Conservation (phyloP, 768 basidiomycete genomes). For the Pleurotus sapidus region DNA sequence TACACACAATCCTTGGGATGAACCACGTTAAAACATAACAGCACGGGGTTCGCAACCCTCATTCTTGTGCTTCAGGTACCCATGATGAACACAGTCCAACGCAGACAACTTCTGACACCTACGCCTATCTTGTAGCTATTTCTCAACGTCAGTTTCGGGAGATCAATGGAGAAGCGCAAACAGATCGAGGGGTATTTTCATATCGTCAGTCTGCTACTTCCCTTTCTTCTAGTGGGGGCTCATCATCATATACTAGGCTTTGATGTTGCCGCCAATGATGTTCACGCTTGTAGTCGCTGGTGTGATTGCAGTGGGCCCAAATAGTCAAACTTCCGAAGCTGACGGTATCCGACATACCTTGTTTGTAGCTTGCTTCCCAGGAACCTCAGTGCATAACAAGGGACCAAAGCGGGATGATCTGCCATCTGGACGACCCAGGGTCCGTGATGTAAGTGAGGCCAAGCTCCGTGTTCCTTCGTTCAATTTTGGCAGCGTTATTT, state of each 20-base stretch:
- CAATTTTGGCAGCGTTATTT: no score
- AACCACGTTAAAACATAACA: not conserved
- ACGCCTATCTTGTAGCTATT: not conserved
- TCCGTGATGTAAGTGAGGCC: not conserved
- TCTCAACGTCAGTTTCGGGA: not conserved
- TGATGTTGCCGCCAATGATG: not conserved
- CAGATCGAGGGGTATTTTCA: not conserved
- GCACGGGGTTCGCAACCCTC: not conserved
- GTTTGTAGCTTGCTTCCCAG: not conserved
- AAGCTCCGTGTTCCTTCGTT: no score
- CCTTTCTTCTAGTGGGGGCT: not conserved
- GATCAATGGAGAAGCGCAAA: not conserved
- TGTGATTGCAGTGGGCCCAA: not conserved
- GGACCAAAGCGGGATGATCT: not conserved
- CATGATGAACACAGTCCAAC: no score
- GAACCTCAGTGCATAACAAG: not conserved
- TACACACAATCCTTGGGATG: no score
- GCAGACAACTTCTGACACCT: no score
- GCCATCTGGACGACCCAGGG: not conserved
- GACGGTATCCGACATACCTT: not conserved
- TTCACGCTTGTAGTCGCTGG: not conserved
- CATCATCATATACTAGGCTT: not conserved
- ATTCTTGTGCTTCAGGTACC: not conserved
- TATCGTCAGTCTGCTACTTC: not conserved
- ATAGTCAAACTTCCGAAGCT: not conserved